A percentile compares a stretch with the other conserved stretches of the same genome.
Conservation (phyloP, 2,329 filamentous ascomycete genomes). For the Celoporthe dispersa region DNA sequence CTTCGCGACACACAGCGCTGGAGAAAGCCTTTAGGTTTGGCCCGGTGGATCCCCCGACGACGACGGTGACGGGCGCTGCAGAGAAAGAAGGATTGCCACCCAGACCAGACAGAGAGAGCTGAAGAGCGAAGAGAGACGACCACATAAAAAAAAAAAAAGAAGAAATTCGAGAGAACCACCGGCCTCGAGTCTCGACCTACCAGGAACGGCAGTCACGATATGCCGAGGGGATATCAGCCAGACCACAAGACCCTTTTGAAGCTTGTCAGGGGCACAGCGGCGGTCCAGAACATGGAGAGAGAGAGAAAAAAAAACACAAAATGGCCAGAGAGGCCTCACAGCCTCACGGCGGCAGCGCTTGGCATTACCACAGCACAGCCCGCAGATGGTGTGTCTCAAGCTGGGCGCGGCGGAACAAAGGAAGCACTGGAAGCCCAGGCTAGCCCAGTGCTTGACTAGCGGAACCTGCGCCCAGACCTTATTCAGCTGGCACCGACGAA, state of each 20-base stretch:
- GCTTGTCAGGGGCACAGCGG: background rate
- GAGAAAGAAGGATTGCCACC: background rate
- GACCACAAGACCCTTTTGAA: background rate
- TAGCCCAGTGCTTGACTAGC: background rate
- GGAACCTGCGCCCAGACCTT: background rate
- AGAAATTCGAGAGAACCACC: background rate
- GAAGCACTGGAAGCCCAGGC: too few relatives aligned
- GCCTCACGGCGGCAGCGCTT: background rate
- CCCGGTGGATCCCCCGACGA: background rate
- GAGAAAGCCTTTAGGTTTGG: background rate
- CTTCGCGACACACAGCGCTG: background rate
- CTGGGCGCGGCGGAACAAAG: background rate
- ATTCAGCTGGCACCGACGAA: background rate
- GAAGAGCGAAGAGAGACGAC: background rate
- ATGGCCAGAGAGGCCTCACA: background rate
- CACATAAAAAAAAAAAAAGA: background rate
- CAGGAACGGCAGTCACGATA: conserved; percentile 12
- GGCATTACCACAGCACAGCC: background rate
- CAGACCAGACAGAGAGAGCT: background rate
- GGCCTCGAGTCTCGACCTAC: background rate
- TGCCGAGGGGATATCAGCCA: background rate
- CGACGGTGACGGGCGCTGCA: background rate
- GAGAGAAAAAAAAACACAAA: too few relatives aligned
- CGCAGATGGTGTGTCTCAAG: background rate
- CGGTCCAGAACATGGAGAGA: background rate